Evolutionary conservation across 2,329 filamentous ascomycete species (phyloP).

Genomic region (Bipolaris cookei): DNA sequence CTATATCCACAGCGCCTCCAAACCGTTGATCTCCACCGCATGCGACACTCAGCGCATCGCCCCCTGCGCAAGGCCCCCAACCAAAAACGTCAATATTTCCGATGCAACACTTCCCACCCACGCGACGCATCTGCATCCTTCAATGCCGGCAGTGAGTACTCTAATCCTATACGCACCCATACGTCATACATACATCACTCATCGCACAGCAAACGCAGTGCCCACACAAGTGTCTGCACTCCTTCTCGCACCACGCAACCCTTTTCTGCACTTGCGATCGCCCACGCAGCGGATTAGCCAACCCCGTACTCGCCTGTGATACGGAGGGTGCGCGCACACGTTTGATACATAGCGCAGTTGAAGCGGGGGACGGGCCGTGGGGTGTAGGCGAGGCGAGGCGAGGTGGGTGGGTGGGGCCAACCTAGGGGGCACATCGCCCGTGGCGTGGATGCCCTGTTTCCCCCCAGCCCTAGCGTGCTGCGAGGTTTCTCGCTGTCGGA

Average conservation of each 20-base stretch:
- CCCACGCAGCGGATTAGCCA: too few species aligned
- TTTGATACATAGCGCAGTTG: not conserved
- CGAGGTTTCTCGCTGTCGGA: too few species aligned
- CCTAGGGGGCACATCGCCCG: too few species aligned
- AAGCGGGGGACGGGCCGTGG: conserved; percentile 4
- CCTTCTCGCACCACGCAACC: not conserved
- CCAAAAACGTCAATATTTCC: not conserved
- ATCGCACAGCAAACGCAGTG: not conserved
- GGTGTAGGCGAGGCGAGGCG: not conserved
- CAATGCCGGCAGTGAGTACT: not conserved
- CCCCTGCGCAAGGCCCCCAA: not conserved
- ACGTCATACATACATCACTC: not conserved
- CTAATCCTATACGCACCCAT: not conserved
- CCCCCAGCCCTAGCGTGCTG: too few species aligned
- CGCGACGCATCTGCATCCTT: not conserved
- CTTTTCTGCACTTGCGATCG: not conserved
- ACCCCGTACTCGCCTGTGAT: not conserved
- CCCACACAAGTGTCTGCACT: not conserved
- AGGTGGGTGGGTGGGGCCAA: too few species aligned
- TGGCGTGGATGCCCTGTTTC: too few species aligned
- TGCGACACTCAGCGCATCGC: not conserved
- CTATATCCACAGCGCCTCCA: not conserved
- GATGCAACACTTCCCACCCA: not conserved
- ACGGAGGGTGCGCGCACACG: not conserved
- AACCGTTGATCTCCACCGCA: not conserved